Evolutionary conservation across 768 basidiomycete species (phyloP).

Genomic region (Coprinellus aureogranulatus): DNA sequence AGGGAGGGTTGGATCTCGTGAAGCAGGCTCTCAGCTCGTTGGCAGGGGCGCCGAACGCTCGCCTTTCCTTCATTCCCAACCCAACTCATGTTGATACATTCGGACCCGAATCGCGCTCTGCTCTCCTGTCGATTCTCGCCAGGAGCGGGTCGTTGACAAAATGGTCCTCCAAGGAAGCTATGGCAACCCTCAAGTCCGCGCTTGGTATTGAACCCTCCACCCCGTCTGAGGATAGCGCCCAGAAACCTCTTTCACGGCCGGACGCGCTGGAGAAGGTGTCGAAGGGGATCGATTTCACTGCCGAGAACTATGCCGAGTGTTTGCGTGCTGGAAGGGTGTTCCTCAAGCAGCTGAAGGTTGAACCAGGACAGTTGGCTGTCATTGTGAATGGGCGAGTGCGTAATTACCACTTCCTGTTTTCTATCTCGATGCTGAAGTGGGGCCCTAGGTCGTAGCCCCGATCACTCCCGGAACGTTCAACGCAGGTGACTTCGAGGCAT

Average conservation of each 20-base stretch:
- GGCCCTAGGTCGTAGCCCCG: slow-evolving; percentile 73
- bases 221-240: slow-evolving; percentile 24
- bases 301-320: slow-evolving; percentile 39
- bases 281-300: slow-evolving; percentile 32
- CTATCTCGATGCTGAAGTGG: background rate
- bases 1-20: slow-evolving; percentile 55
- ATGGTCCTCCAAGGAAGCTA: background rate
- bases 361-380: slow-evolving; percentile 60
- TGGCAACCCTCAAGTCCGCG: background rate
- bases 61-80: slow-evolving; percentile 1
- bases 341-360: slow-evolving; percentile 54
- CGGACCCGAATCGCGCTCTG: slow-evolving; percentile 33
- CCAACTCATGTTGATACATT: background rate
- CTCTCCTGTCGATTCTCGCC: slow-evolving; percentile 31
- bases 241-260: slow-evolving; percentile 36
- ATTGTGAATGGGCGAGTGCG: slow-evolving; percentile 84
- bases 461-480: slow-evolving; percentile 57
- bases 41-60: slow-evolving; percentile 34
- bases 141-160: background rate
- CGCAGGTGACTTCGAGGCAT: slow-evolving; percentile 66
- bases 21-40: slow-evolving; percentile 64
- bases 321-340: slow-evolving; percentile 46
- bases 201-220: background rate
- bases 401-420: slow-evolving; percentile 2
- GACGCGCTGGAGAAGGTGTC: slow-evolving; percentile 31